Evolutionary conservation across 176 grass and related monocot genomes (phyloP), one percentile per base, ranked within the genome.

Genomic region (Stipa capillata): DNA sequence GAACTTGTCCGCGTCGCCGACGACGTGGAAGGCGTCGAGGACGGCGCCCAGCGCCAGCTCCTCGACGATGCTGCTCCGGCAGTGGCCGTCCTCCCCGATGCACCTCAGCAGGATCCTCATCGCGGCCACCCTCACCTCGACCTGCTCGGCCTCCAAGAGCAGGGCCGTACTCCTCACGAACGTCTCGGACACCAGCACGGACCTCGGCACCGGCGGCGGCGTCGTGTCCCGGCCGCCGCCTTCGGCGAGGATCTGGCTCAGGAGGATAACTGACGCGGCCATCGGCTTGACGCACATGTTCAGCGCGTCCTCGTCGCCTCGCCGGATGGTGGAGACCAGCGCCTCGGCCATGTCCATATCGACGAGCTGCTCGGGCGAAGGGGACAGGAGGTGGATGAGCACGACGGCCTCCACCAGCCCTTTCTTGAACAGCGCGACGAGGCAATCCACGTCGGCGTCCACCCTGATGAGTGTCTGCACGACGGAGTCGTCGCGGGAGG

Each of bases 391-490:
- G 65, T 74, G 85, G 57, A 93, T 82, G 76, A 93, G 87, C 5
- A 79, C 68, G 16, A 82, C 82, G 17, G 87, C 82, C 60, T 90
- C 91, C 1, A 84, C 23, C 20, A 93, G 71, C 1, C 91, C 87
- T 12, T 93, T 93, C 87, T 93, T 93, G 82, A 93, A 93, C 5
- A 93, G 84, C 2, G 87, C 91, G 6, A 85, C 87, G 6, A 93
- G 82, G 84, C 91, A 90, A 59, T 93, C 82, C 5, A 93, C 81
- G 85, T 90, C 91, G 69, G 84, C 79, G 29, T 93, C 87, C 23
- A 93, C 91, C 73, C 84, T 28, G 1, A 81, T 93, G 2, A 93
- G 84, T 37, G 91, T 93, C 78, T 87, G 81, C 75, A 87, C 78
- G 62, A 93, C 91, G 70, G 74, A 47, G 40, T 62, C 82, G 69